These are phyloP conservation scores for Microsporum canis DNA, from an alignment of 2,329 filamentous ascomycete genomes.

Conservation along the genomic window DNA sequence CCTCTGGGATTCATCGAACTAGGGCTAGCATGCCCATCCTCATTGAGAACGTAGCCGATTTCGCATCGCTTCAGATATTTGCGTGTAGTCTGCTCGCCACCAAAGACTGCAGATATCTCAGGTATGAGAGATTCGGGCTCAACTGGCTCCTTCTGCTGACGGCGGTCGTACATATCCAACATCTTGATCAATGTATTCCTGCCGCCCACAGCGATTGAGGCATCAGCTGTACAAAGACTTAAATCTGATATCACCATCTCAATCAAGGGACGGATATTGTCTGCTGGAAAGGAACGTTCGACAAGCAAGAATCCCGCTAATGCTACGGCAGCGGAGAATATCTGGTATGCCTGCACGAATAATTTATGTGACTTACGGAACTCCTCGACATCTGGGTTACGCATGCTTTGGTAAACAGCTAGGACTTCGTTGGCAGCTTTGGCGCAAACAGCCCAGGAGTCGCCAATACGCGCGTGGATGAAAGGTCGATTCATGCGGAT, in stretches of 20 bases:
- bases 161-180: slow-evolving; percentile 19
- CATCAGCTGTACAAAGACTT: slow-evolving; percentile 13
- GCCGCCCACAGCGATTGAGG: slow-evolving; percentile 16
- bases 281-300: slow-evolving; percentile 18
- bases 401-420: slow-evolving; percentile 17
- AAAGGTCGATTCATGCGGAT: slow-evolving; percentile 21
- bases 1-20: not conserved
- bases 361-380: slow-evolving; percentile 18
- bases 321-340: slow-evolving; percentile 21
- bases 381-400: slow-evolving; percentile 14
- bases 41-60: slow-evolving; percentile 14
- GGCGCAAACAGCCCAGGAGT: slow-evolving; percentile 17
- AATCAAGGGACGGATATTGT: slow-evolving; percentile 17
- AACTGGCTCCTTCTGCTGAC: slow-evolving; percentile 12
- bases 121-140: slow-evolving; percentile 17
- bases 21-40: slow-evolving; percentile 5
- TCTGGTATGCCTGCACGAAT: slow-evolving; percentile 19
- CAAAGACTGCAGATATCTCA: slow-evolving; percentile 19
- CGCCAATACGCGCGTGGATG: slow-evolving; percentile 16
- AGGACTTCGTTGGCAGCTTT: slow-evolving; percentile 20
- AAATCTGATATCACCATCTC: slow-evolving; percentile 21
- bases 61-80: slow-evolving; percentile 20
- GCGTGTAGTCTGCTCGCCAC: slow-evolving; percentile 19
- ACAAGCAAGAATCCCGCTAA: slow-evolving; percentile 20
- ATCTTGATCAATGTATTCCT: slow-evolving; percentile 19